Conservation (phyloP, 208 protist species). For the Trypanosoma lewisi region DNA sequence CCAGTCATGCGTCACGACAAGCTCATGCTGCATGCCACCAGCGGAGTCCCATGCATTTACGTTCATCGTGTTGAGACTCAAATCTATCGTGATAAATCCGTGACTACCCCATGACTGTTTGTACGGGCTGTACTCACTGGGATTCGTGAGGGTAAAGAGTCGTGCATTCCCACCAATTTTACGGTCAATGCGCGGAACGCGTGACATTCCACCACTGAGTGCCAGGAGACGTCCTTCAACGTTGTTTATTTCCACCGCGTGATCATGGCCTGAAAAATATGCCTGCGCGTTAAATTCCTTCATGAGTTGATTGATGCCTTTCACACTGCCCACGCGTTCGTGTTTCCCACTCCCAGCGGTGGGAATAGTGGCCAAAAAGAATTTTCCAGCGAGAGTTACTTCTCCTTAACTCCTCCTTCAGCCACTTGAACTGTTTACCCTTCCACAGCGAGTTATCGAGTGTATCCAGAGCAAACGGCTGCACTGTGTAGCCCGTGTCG, state of each 20-base stretch:
- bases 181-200: slow-evolving; percentile 18
- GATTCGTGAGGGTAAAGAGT: slow-evolving; percentile 21
- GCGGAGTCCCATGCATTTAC: slow-evolving; percentile 21
- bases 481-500: slow-evolving; percentile 27
- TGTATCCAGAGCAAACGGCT: slow-evolving; percentile 23
- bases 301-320: slow-evolving; percentile 14
- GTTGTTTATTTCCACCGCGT: slow-evolving; percentile 30
- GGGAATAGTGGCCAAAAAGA: slow-evolving; percentile 27
- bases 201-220: slow-evolving; percentile 25
- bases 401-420: slow-evolving; percentile 8
- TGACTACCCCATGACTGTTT: slow-evolving; percentile 19
- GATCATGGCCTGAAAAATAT: slow-evolving; percentile 30
- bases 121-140: slow-evolving; percentile 25
- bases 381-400: slow-evolving; percentile 34
- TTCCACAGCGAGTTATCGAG: slow-evolving; percentile 1
- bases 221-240: slow-evolving; percentile 16
- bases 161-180: slow-evolving; percentile 12
- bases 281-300: slow-evolving; percentile 25
- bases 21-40: slow-evolving; percentile 26
- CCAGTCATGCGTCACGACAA: slow-evolving; percentile 26
- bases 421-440: slow-evolving; percentile 19
- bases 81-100: slow-evolving; percentile 26
- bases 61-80: slow-evolving; percentile 29
- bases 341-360: slow-evolving; percentile 23
- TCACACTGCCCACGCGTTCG: slow-evolving; percentile 12